Conservation (phyloP, 1,139 yeast genomes). For the Lodderomyces metapsilosis region DNA sequence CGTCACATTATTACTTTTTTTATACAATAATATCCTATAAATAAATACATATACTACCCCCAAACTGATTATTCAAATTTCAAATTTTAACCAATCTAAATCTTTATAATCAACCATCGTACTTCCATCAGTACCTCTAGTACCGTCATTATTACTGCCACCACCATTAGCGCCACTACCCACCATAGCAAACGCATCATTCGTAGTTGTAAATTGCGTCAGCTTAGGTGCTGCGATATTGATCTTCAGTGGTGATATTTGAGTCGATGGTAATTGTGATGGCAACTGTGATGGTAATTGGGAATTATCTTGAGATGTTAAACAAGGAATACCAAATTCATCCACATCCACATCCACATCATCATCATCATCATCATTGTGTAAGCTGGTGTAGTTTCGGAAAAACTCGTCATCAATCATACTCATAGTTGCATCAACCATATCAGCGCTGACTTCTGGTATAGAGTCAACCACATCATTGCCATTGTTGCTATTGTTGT, state of each 20-base stretch:
- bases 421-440: not conserved
- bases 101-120: conserved; percentile 21
- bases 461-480: not conserved
- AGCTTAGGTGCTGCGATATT: not conserved
- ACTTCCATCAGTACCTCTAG: conserved; percentile 1
- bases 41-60: not conserved
- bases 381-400: conserved; percentile 11
- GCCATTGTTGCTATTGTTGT: not conserved
- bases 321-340: not conserved
- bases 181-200: not conserved
- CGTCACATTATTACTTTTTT: no score
- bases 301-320: not conserved
- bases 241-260: conserved; percentile 1
- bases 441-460: conserved; percentile 1
- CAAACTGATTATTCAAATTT: conserved; percentile 22
- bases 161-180: not conserved
- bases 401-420: conserved; percentile 13
- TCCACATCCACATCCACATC: not conserved
- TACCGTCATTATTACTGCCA: not conserved
- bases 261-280: not conserved
- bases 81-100: conserved; percentile 50
- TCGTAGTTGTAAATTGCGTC: not conserved
- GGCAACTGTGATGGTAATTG: not conserved
- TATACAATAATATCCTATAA: not conserved
- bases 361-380: conserved; percentile 9